Base-by-base conservation (phyloP, 2,329 filamentous ascomycete genomes). In the Elsinoe australis region DNA sequence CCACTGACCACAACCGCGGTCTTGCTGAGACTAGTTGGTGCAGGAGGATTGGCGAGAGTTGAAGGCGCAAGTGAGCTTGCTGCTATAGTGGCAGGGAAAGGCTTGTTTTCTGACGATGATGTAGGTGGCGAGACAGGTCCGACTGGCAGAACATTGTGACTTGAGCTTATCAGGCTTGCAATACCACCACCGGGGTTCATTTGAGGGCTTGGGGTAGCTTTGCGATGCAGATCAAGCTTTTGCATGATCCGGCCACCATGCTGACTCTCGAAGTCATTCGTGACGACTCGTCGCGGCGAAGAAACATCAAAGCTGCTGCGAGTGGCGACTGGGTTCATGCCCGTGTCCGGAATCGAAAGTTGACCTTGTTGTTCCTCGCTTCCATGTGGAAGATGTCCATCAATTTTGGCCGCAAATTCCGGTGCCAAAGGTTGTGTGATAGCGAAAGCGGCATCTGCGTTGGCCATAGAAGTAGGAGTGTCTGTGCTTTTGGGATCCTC, bases 221-320 rank as follows among this genome's bases (percentile, higher is more conserved):
- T 94, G 55, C 90, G 81, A 64, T 94, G 86, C 50, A 95, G 73
- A 64, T 95, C 90, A 35, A 95, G 75, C 65, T 88, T 95, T 63
- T 94, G 87, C 63, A 95, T 95, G 54, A 96, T 87, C 52, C 89
- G 80, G 15, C 87, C 79, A 6, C 87, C 85, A 63, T 92, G 87
- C 52, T 94, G 88, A 52, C 85, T 77, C 12, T 61, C 57, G n/a
- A 64, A 59, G 12, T 78, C 75, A 6, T 71, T 53, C n/a, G 66
- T 70, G 34, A 75, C 76, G 3, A 70, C 68, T 38, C 61, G 55
- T 28, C 61, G 56, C 6, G 56, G 54, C 21, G 49, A 29, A 17
- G 34, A 50, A 44, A 86, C 70, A 62, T 96, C 89, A 54, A 85
- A 80, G 64, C 87, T 94, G 52, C 76, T 74, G 47, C 86, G 79